Conservation (phyloP, 225 moss, liverwort and hornwort species). For the Sphagnum tenellum region DNA sequence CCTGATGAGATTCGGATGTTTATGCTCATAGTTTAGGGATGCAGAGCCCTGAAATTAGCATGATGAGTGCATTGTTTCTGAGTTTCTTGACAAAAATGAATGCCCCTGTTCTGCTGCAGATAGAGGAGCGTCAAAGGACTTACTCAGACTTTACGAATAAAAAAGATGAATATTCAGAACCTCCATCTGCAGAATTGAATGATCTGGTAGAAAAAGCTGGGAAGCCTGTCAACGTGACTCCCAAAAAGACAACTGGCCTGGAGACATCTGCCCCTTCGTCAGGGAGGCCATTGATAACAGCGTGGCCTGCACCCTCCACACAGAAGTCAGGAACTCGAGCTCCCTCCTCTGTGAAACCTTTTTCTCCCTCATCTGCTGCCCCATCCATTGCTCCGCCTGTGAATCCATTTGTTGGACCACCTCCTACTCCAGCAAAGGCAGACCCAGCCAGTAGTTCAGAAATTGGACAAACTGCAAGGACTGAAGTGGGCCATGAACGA, state of each 20-base stretch:
- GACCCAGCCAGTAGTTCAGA: slow-evolving; percentile 18
- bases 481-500: not conserved
- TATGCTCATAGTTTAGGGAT: slow-evolving; percentile 53
- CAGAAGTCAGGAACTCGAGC: slow-evolving; percentile 14
- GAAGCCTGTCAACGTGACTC: slow-evolving; percentile 7
- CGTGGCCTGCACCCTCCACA: slow-evolving; percentile 50
- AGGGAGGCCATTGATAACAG: slow-evolving; percentile 41
- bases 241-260: slow-evolving; percentile 20
- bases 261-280: slow-evolving; percentile 18
- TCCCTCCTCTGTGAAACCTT: slow-evolving; percentile 21
- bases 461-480: slow-evolving; percentile 1
- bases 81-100: no score
- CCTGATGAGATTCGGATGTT: slow-evolving; percentile 10
- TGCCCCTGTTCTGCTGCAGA: slow-evolving; percentile 24
- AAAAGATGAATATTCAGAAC: slow-evolving; percentile 16
- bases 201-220: slow-evolving; percentile 8
- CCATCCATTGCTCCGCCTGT: slow-evolving; percentile 13
- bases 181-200: slow-evolving; percentile 9
- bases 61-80: not conserved
- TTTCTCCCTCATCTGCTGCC: not conserved
- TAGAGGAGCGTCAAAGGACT: slow-evolving; percentile 56
- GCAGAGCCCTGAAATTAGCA: slow-evolving; percentile 66
- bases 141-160: slow-evolving; percentile 24
- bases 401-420: slow-evolving; percentile 12
- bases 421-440: slow-evolving; percentile 17